Evolutionary conservation across 129 eudicot species (phyloP), one percentile per base, ranked within the genome.

Genomic region (Daucus carota): DNA sequence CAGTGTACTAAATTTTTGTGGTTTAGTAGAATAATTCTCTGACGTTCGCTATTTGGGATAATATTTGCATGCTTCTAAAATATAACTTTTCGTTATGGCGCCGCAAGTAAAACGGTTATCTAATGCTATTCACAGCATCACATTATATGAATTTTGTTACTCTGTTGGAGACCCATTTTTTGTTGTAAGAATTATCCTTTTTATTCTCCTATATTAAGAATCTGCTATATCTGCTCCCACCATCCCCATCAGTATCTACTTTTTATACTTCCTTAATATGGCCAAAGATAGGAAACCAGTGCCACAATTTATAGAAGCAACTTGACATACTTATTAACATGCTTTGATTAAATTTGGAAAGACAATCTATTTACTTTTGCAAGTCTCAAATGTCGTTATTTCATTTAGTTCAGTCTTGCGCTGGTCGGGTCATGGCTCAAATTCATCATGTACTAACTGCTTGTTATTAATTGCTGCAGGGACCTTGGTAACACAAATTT

Each of bases 401-500:
- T 20, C 12, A 1, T 29, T 12, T 28, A 28, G 68, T 14, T 28
- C 68, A 28, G 33, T 54, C 62, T 22, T 54, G 62, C 3, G 2
- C 15, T 62, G 8, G 70, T 65, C 15, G 36, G 41, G 31, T 57
- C 6, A 57, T 8, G 70, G 70, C 11, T 65, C 9, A 31, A 67
- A 18, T 57, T 17, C 16, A 0, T 15, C 3, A 28, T 16, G 24
- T 65, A 31, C 8, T 65, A 31, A 28, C 24, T 32, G 6, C 29
- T 73, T 41, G 13, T 36, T 62, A 40, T 79, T 47, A 10, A 46
- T 59, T 74, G 74, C 68, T 78, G 79, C 84, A 93, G 98, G 87
- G 98, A 93, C 84, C 91, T 93, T 67, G 98, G 98, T 41, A 93
- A 93, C 78, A 85, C 96, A 66, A 93, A 93, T 76, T 82, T 93